phyloP scores from a whole-genome alignment of 176 grass and related monocot species.

The Eragrostis curvula region DNA sequence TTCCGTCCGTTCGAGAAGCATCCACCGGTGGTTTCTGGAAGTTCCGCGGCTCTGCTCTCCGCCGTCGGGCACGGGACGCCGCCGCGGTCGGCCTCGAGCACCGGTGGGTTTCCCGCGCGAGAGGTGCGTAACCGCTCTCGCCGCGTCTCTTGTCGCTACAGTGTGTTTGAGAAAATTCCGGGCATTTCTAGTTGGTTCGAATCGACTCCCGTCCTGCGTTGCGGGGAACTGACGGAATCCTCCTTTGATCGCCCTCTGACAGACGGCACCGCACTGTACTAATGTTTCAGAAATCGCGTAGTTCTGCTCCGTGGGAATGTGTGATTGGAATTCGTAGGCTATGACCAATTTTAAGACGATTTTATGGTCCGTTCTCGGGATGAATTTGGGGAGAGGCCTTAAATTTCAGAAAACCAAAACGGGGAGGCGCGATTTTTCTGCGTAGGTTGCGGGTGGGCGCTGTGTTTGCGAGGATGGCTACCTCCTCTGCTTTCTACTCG shows the following conservation, averaged over 20 bases:
- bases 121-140: slow-evolving; percentile 24
- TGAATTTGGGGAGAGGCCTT: neutral
- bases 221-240: slow-evolving; percentile 7
- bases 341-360: neutral
- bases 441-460: neutral
- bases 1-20: neutral
- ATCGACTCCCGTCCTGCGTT: neutral
- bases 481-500: neutral
- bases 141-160: too few relatives aligned
- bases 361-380: neutral
- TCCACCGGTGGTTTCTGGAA: neutral
- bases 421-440: neutral
- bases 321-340: neutral
- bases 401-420: neutral
- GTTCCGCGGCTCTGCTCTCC: neutral
- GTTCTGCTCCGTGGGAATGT: neutral
- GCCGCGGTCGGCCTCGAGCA: neutral
- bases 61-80: neutral
- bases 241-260: slow-evolving; percentile 5
- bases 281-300: neutral
- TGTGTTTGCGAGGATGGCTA: neutral
- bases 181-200: neutral
- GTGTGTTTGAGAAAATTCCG: neutral
- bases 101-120: neutral
- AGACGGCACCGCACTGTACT: neutral